phyloP scores from a whole-genome alignment of 306 rosid species.

The Purshia tridentata region DNA sequence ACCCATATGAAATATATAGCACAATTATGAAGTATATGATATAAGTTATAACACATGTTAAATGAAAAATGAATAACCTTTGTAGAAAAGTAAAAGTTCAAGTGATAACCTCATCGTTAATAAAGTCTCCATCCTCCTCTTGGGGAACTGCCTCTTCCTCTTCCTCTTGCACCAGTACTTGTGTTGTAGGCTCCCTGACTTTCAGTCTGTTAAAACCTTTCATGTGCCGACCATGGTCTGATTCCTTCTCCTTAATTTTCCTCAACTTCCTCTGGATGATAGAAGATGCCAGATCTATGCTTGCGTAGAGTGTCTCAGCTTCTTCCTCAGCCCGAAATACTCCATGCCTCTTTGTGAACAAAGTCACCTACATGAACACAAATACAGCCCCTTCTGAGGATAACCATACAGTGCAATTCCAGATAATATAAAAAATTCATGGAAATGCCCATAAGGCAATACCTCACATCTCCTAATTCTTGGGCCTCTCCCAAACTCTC shows the following conservation, averaged over 20 bases:
- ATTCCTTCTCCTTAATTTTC: slow-evolving; percentile 85
- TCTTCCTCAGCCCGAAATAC: slow-evolving; percentile 90
- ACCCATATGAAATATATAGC: too few relatives aligned
- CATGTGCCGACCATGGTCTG: slow-evolving; percentile 94
- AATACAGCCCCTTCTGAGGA: not conserved
- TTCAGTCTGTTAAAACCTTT: slow-evolving; percentile 77
- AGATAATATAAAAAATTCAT: slow-evolving; percentile 15
- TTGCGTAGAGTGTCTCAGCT: slow-evolving; percentile 67
- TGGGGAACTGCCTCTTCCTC: slow-evolving; percentile 35
- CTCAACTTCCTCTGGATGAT: slow-evolving; percentile 92
- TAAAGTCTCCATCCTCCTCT: slow-evolving; percentile 44
- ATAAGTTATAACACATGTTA: not conserved
- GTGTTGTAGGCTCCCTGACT: slow-evolving; percentile 51
- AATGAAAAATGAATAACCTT: not conserved
- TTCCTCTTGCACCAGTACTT: slow-evolving; percentile 26
- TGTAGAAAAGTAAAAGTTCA: slow-evolving; percentile 7
- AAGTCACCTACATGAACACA: slow-evolving; percentile 57
- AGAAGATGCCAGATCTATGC: slow-evolving; percentile 87
- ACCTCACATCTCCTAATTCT: slow-evolving; percentile 83
- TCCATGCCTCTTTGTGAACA: slow-evolving; percentile 83
- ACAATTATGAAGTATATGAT: too few relatives aligned
- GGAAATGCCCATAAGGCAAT: not conserved
- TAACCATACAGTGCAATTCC: not conserved
- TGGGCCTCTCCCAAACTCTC: slow-evolving; percentile 87
- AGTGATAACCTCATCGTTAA: slow-evolving; percentile 55